These are phyloP conservation scores for Conoideocrella luteorostrata DNA, from an alignment of 2,329 filamentous ascomycete genomes.

Conservation along the genomic window DNA sequence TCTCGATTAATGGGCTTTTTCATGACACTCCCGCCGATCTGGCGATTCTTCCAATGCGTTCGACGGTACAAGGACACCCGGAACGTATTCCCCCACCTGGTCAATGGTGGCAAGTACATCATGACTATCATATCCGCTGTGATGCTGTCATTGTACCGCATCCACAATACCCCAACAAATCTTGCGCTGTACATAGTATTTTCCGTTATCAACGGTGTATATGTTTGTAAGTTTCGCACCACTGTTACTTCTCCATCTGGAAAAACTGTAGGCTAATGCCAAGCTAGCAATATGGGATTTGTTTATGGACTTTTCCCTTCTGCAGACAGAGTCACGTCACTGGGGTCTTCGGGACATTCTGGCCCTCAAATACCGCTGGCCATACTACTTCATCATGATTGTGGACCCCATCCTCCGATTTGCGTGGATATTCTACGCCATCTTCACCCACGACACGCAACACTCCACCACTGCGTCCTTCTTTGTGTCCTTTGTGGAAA, in stretches of 20 bases:
- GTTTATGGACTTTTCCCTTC: slow-evolving; percentile 92
- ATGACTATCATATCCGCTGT: slow-evolving; percentile 78
- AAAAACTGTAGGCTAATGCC: no score
- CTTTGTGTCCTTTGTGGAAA: slow-evolving; percentile 68
- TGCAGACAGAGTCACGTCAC: slow-evolving; percentile 66
- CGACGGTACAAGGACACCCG: slow-evolving; percentile 81
- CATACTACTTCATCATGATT: slow-evolving; percentile 81
- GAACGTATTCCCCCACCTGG: slow-evolving; percentile 85
- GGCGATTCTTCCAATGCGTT: slow-evolving; percentile 85
- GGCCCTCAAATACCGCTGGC: slow-evolving; percentile 70
- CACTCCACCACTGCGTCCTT: slow-evolving; percentile 82
- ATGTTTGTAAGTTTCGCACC: slow-evolving; percentile 56
- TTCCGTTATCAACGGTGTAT: slow-evolving; percentile 74
- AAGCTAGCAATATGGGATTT: slow-evolving; percentile 76
- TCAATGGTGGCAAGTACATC: slow-evolving; percentile 86
- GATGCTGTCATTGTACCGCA: slow-evolving; percentile 75
- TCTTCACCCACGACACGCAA: slow-evolving; percentile 72
- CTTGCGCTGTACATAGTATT: slow-evolving; percentile 74
- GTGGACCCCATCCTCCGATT: slow-evolving; percentile 82
- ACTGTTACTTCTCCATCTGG: neutral
- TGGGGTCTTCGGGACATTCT: slow-evolving; percentile 69
- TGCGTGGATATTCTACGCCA: slow-evolving; percentile 89
- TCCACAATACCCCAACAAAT: slow-evolving; percentile 49
- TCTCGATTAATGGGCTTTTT: slow-evolving; percentile 85
- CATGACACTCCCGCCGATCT: slow-evolving; percentile 73